Evolutionary conservation across 495 filamentous ascomycete genomes (phyloP).

Genomic region (Aspergillus indologenus): DNA sequence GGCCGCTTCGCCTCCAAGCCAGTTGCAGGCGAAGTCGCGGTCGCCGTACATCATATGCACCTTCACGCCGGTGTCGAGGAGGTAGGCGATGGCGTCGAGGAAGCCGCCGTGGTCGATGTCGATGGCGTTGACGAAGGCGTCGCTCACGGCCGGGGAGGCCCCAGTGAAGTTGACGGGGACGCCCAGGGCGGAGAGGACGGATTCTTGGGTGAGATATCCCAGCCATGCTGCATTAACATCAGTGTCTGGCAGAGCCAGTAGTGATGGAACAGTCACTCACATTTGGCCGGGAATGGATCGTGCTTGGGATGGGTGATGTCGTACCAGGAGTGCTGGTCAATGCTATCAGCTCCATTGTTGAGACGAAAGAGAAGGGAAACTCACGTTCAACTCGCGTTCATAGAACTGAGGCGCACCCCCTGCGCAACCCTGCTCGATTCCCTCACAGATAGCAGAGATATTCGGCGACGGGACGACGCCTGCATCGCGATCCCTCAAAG

Average conservation of each 20-base stretch:
- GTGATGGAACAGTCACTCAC: too few species aligned
- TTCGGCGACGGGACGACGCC: background rate
- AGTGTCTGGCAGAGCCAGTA: background rate
- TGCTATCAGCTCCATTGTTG: too few species aligned
- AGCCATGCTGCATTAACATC: slow-evolving; percentile 31
- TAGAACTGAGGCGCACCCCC: background rate
- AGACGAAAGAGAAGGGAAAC: background rate
- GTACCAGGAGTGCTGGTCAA: slow-evolving; percentile 43
- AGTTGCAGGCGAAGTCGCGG: slow-evolving; percentile 49
- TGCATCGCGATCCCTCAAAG: slow-evolving; percentile 15
- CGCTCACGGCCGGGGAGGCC: slow-evolving; percentile 35
- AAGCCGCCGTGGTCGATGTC: slow-evolving; percentile 28
- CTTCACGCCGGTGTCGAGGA: slow-evolving; percentile 49
- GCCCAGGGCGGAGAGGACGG: slow-evolving; percentile 55
- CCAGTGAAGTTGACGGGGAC: slow-evolving; percentile 57
- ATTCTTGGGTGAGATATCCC: slow-evolving; percentile 55
- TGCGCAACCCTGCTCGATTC: background rate
- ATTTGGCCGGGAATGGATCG: slow-evolving; percentile 57
- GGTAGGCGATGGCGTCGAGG: slow-evolving; percentile 39
- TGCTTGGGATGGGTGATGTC: slow-evolving; percentile 46
- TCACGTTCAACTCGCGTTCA: background rate
- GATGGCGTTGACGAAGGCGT: slow-evolving; percentile 42
- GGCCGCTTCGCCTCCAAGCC: slow-evolving; percentile 26
- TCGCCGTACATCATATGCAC: slow-evolving; percentile 61
- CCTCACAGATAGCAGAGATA: background rate